Base-by-base conservation (phyloP, 2,329 filamentous ascomycete genomes). In the Amesomyces nigricolor region DNA sequence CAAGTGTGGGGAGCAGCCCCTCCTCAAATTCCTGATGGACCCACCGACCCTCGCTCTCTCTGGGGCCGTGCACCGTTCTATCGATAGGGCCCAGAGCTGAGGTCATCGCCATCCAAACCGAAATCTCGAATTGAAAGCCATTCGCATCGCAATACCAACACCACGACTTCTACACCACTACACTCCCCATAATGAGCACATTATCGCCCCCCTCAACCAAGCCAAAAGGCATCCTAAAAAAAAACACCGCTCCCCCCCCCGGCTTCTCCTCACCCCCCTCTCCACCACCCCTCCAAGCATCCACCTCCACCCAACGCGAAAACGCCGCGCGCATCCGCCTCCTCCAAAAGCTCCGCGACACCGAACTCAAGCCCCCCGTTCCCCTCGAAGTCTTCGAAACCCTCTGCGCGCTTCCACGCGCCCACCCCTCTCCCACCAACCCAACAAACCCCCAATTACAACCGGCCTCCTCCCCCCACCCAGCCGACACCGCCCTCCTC, bases 321-420 rank as follows among this genome's bases (percentile, higher is more conserved):
- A 8, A 38, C 40, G 50, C 47, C 48, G 53, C 57, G 14, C 56
- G 56, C 32, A 14, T 56, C 1, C 54, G 45, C 26, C 58, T 54
- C 16, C 82, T 90, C 65, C 91, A 96, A 75, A 79, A 89, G 63
- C 88, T 62, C 11, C 49, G 46, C 47, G 45, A 88, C 66, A 95
- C 92, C 70, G 82, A 88, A 47, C 78, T 88, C 61, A 87, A 96
- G 72, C 74, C 81, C 39, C 73, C 84, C 60, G 92, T 96, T 13
- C 60, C 61, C 4, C 42, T 62, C 42, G 56, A 57, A n/a, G 54
- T 79, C 64, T 82, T 92, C 58, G 80, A 95, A 63, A 74, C 80
- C 13, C 84, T 96, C 4, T 82, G 88, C 61, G 85, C 80, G 49
- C 76, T 78, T 16, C 80, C 83, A 0, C 67, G 70, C 26, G 65